A percentile compares a stretch with the other conserved stretches of the same genome.
Evolutionary conservation across 371 early-diverging fungal genomes (phyloP).

Genomic region (Mucor irregularis): DNA sequence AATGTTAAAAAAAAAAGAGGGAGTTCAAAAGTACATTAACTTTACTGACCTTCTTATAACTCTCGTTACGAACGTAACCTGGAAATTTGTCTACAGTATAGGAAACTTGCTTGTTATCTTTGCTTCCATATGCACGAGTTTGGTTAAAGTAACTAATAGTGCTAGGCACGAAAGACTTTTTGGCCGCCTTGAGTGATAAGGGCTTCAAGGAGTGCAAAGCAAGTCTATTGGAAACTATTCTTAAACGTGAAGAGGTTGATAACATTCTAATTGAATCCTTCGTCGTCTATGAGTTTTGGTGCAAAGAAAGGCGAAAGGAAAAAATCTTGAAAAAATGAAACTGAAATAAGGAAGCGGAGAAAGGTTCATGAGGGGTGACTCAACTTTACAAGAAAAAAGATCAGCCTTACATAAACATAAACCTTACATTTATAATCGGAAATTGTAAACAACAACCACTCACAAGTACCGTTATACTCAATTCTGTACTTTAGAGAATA

Average conservation of each 20-base stretch:
- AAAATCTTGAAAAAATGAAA: too few species aligned
- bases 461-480: too few species aligned
- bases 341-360: too few species aligned
- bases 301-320: too few species aligned
- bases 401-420: too few species aligned
- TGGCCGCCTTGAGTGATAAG: not conserved
- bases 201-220: conserved; percentile 4
- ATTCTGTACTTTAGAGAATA: too few species aligned
- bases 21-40: not conserved
- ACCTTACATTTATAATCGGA: too few species aligned
- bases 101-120: conserved; percentile 25
- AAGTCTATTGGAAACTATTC: conserved; percentile 7
- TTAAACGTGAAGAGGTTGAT: conserved; percentile 18
- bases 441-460: too few species aligned
- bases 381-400: too few species aligned
- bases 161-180: not conserved
- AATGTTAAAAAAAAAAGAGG: not conserved
- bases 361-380: too few species aligned
- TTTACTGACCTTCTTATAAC: conserved; percentile 54
- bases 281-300: too few species aligned
- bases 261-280: too few species aligned
- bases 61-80: conserved; percentile 50
- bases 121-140: conserved; percentile 20
- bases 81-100: conserved; percentile 57
- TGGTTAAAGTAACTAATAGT: not conserved